phyloP scores from a whole-genome alignment of 148 eudicot genomes.

The Rhododendron griersonianum region DNA sequence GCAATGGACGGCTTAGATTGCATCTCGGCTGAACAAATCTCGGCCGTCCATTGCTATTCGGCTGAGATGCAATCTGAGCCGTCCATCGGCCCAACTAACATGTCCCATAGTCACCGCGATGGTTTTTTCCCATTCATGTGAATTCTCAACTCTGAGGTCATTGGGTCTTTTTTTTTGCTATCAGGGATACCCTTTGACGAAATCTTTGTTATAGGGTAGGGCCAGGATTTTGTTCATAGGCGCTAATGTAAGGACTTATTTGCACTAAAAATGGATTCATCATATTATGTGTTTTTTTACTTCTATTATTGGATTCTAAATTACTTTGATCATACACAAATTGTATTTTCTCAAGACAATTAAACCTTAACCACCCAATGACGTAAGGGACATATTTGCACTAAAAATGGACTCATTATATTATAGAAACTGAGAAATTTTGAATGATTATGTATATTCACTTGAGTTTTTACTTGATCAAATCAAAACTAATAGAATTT shows the following conservation, averaged over 20 bases:
- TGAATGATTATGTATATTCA: background rate
- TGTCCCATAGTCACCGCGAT: too few species aligned
- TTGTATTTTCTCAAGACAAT: background rate
- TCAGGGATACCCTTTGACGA: background rate
- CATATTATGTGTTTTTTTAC: background rate
- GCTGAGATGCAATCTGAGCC: too few species aligned
- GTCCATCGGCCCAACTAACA: too few species aligned
- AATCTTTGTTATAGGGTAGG: background rate
- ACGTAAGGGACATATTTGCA: background rate
- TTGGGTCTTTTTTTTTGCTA: background rate
- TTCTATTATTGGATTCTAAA: background rate
- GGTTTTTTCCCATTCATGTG: background rate
- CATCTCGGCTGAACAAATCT: too few species aligned
- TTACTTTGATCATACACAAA: background rate
- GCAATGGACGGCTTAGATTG: too few species aligned
- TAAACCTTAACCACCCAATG: background rate
- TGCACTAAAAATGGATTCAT: background rate
- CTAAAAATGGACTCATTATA: background rate
- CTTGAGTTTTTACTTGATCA: background rate
- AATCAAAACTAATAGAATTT: background rate
- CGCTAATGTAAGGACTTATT: background rate
- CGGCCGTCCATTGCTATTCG: too few species aligned
- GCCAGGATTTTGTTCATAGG: background rate
- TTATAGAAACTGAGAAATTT: background rate
- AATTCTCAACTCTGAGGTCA: background rate